Conservation (phyloP, 768 basidiomycete genomes). For the Tulasnella sp. region DNA sequence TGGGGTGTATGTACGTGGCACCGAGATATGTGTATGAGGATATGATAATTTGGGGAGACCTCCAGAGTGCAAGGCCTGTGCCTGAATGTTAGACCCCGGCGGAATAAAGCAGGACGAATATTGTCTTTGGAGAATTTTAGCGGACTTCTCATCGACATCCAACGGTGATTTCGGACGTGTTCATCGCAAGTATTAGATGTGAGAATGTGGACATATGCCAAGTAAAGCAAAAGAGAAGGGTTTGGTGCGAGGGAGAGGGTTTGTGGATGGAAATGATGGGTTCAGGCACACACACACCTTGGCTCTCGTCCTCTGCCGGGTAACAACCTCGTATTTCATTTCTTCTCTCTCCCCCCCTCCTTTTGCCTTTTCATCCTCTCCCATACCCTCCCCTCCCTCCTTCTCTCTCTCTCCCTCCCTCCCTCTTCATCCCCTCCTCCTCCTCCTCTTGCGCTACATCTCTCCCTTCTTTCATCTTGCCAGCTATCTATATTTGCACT, state of each 20-base stretch:
- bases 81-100: neutral
- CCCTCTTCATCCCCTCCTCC: neutral
- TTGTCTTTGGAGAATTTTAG: too few relatives aligned
- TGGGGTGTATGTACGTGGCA: too few relatives aligned
- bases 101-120: neutral
- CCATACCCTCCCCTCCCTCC: too few relatives aligned
- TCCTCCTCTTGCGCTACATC: neutral
- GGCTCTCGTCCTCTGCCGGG: neutral
- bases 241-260: neutral
- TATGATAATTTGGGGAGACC: neutral
- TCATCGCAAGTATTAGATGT: neutral
- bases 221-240: neutral
- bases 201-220: neutral
- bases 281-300: neutral
- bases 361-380: neutral
- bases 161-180: neutral
- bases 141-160: too few relatives aligned
- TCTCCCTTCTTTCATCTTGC: neutral
- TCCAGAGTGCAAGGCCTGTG: neutral
- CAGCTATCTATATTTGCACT: too few relatives aligned
- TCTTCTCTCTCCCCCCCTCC: neutral
- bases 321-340: neutral
- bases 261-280: neutral
- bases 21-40: too few relatives aligned
- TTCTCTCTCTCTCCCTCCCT: too few relatives aligned